A percentile compares a stretch with the other conserved stretches of the same genome.
phyloP scores from a whole-genome alignment of 192 early-diverging fungal genomes.

The Entrophospora sp. region DNA sequence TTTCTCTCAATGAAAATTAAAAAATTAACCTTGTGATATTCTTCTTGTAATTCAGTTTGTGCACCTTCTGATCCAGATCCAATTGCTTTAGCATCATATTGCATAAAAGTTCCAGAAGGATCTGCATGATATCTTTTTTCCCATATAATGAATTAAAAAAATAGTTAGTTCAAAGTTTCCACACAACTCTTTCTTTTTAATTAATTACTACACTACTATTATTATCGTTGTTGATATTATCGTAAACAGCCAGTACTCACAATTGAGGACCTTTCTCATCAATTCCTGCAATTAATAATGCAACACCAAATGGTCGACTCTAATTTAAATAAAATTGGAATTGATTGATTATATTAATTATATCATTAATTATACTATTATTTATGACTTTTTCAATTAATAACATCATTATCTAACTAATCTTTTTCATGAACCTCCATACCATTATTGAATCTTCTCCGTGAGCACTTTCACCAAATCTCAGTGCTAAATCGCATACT shows the following conservation, averaged over 20 bases:
- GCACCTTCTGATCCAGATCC: slow-evolving; percentile 98
- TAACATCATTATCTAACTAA: too few species aligned
- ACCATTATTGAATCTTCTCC: slow-evolving; percentile 97
- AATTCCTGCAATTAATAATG: slow-evolving; percentile 90
- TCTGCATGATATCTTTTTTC: slow-evolving; percentile 77
- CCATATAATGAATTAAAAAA: too few species aligned
- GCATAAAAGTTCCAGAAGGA: slow-evolving; percentile 95
- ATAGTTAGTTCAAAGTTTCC: too few species aligned
- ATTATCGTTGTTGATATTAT: too few species aligned
- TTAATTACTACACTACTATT: too few species aligned
- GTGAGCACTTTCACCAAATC: slow-evolving; percentile 95
- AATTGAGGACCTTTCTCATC: slow-evolving; percentile 97
- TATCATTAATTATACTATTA: not conserved
- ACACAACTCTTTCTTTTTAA: too few species aligned
- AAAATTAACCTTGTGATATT: slow-evolving; percentile 73
- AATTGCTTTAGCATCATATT: slow-evolving; percentile 96
- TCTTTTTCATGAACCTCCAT: too few species aligned
- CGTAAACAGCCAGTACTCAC: slow-evolving; percentile 52
- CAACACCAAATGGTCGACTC: slow-evolving; percentile 99
- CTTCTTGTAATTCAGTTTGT: slow-evolving; percentile 93
- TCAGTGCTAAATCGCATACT: slow-evolving; percentile 93
- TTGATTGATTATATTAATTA: not conserved
- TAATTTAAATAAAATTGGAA: slow-evolving; percentile 21
- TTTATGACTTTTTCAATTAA: too few species aligned
- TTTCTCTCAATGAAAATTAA: too few species aligned